Conservation (phyloP, 169 alveolate species). For the Plasmodium gaboni region DNA sequence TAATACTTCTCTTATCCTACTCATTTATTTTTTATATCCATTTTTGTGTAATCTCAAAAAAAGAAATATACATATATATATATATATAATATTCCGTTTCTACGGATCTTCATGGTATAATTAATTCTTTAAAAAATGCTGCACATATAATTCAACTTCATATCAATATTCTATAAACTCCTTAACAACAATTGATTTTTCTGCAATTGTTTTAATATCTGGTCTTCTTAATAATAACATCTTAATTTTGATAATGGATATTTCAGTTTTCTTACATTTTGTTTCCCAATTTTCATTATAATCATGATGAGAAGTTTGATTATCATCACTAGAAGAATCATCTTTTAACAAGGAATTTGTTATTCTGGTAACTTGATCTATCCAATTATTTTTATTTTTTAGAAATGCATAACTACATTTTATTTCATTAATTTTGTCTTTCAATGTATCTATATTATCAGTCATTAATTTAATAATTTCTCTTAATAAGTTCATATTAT, state of each 20-base stretch:
- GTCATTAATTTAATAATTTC: slow-evolving; percentile 54
- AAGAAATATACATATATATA: too few relatives aligned
- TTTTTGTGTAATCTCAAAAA: too few relatives aligned
- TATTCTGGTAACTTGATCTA: slow-evolving; percentile 45
- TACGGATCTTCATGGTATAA: too few relatives aligned
- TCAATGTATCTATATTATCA: slow-evolving; percentile 39
- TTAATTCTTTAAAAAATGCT: neutral
- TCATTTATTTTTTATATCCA: too few relatives aligned
- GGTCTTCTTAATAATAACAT: slow-evolving; percentile 40
- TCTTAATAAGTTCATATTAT: slow-evolving; percentile 30
- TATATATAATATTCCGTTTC: too few relatives aligned
- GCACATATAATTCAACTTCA: neutral
- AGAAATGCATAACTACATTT: slow-evolving; percentile 31
- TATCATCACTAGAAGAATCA: slow-evolving; percentile 44
- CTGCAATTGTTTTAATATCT: slow-evolving; percentile 26
- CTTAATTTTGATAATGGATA: slow-evolving; percentile 44
- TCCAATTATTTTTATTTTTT: slow-evolving; percentile 54
- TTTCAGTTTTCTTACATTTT: slow-evolving; percentile 1
- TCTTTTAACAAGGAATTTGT: slow-evolving; percentile 38
- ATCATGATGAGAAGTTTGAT: neutral
- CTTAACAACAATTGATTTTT: slow-evolving; percentile 42
- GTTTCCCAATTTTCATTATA: slow-evolving; percentile 1
- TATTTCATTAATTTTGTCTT: slow-evolving; percentile 44
- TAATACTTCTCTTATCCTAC: too few relatives aligned
- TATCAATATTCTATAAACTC: slow-evolving; percentile 33